These are phyloP conservation scores for Kwoniella mangroviensis DNA, from an alignment of 768 basidiomycete species.

Conservation along the genomic window DNA sequence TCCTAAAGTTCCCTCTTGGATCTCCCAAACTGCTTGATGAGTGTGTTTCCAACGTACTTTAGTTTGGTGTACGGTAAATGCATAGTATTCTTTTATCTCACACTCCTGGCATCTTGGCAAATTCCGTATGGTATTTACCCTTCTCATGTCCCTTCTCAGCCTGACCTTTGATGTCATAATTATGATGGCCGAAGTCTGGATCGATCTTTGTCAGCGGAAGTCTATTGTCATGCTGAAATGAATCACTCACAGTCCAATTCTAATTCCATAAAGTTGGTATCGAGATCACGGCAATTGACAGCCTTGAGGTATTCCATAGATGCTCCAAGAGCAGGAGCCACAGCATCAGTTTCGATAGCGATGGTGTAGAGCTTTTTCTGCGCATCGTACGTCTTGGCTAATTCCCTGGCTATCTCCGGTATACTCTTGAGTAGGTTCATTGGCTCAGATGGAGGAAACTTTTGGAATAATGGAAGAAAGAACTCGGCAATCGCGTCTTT, in stretches of 20 bases:
- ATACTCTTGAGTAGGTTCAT: constrained; percentile 44
- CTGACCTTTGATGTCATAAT: constrained; percentile 49
- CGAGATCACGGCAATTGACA: constrained; percentile 39
- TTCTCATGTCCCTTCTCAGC: constrained; percentile 45
- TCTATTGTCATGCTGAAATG: no score
- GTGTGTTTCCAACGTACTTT: background rate
- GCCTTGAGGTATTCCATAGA: constrained; percentile 53
- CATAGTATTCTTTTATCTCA: constrained; percentile 2
- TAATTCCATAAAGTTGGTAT: constrained; percentile 53
- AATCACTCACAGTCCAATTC: constrained; percentile 47
- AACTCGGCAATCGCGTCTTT: constrained; percentile 40
- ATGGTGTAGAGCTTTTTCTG: constrained; percentile 46
- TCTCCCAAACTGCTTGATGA: constrained; percentile 6
- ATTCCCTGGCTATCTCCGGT: constrained; percentile 50
- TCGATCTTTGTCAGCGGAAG: no score
- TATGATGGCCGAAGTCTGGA: constrained; percentile 52
- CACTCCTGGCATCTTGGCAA: constrained; percentile 25
- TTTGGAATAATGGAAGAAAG: constrained; percentile 45
- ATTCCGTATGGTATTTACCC: constrained; percentile 53
- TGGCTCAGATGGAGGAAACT: constrained; percentile 39
- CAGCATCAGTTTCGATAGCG: constrained; percentile 52
- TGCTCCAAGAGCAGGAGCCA: constrained; percentile 50
- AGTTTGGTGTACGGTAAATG: background rate
- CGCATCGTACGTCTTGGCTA: constrained; percentile 44
- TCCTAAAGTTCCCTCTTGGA: constrained; percentile 45